These are phyloP conservation scores for Candida fluviatilis DNA, from an alignment of 805 yeast species.

Conservation along the genomic window DNA sequence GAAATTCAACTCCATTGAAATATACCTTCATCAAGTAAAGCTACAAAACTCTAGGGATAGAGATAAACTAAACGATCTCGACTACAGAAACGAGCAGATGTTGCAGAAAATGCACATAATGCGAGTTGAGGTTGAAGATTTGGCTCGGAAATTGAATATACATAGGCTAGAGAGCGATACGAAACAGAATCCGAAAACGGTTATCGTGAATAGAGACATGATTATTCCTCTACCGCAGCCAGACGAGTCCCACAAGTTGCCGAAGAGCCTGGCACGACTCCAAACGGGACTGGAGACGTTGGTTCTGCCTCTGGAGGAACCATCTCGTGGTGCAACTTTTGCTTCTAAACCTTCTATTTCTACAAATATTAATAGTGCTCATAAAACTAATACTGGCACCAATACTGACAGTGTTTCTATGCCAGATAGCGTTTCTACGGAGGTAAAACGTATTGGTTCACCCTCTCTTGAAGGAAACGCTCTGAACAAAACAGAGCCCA, in stretches of 20 bases:
- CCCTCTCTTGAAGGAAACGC: too few species aligned
- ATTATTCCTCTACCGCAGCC: background rate
- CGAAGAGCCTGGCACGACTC: background rate
- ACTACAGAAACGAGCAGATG: constrained; percentile 2
- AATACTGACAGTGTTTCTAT: too few species aligned
- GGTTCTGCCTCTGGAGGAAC: background rate
- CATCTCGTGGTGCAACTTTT: too few species aligned
- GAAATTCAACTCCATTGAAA: constrained; percentile 1
- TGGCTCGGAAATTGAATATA: constrained; percentile 1
- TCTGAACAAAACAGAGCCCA: too few species aligned
- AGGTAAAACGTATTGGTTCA: too few species aligned
- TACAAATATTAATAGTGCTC: too few species aligned
- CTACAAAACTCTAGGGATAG: constrained; percentile 2
- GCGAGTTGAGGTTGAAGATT: background rate
- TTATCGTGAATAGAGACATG: background rate
- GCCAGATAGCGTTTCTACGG: too few species aligned
- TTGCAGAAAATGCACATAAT: constrained; percentile 1
- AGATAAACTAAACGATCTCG: background rate
- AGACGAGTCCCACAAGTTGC: background rate
- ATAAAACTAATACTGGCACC: too few species aligned
- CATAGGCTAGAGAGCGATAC: background rate
- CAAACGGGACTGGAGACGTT: background rate
- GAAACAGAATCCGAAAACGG: background rate
- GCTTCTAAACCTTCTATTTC: too few species aligned
- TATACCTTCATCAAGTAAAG: background rate